phyloP scores from a whole-genome alignment of 2,329 filamentous ascomycete species.

The Colletotrichum tanaceti region DNA sequence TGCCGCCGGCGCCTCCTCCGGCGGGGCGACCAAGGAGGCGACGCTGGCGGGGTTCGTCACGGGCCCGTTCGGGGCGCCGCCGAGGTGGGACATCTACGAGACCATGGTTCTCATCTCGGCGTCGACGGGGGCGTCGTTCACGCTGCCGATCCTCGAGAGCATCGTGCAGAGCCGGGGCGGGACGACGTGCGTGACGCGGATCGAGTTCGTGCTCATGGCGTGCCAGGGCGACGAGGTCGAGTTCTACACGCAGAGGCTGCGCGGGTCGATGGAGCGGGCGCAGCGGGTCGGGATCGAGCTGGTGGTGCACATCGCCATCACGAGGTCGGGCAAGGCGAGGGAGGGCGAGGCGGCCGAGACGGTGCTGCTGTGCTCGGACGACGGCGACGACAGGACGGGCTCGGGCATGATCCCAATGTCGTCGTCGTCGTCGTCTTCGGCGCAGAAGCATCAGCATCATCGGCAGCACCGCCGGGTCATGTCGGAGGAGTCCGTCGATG shows the following conservation, averaged over 20 bases:
- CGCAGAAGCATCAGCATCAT: no score
- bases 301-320: constrained; percentile 66
- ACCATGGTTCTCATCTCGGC: constrained; percentile 70
- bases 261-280: constrained; percentile 57
- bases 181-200: constrained; percentile 61
- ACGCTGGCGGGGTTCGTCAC: constrained; percentile 61
- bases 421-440: background rate
- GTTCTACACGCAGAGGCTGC: constrained; percentile 65
- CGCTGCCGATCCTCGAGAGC: constrained; percentile 68
- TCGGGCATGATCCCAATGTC: constrained; percentile 22
- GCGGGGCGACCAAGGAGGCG: constrained; percentile 33
- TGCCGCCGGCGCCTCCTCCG: background rate
- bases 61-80: constrained; percentile 67
- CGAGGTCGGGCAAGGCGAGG: constrained; percentile 49
- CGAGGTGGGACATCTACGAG: constrained; percentile 69
- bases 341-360: constrained; percentile 43
- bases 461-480: constrained; percentile 16
- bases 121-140: constrained; percentile 72
- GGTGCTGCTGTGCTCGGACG: constrained; percentile 37
- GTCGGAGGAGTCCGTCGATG: constrained; percentile 18
- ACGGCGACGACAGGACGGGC: constrained; percentile 40
- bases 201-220: constrained; percentile 66
- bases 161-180: constrained; percentile 54
- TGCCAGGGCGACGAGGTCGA: constrained; percentile 64
- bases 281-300: constrained; percentile 61